These are phyloP conservation scores for Colletotrichum sp. DNA, from an alignment of 2,329 filamentous ascomycete genomes.

Conservation along the genomic window DNA sequence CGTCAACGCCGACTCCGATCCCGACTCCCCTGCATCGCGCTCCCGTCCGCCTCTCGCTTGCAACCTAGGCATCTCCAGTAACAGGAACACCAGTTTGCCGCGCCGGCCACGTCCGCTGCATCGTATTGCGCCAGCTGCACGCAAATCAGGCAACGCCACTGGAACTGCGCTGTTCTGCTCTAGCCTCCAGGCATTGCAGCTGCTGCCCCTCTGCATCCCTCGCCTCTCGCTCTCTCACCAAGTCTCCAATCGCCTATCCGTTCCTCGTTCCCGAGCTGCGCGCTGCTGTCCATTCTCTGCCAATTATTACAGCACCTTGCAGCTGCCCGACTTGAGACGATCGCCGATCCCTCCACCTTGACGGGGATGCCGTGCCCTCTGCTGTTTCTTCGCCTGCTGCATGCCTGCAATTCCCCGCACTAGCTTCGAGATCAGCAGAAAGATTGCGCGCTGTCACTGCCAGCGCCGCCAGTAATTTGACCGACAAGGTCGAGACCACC, in stretches of 20 bases:
- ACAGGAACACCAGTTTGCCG: not conserved
- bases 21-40: not conserved
- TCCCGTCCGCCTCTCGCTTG: not conserved
- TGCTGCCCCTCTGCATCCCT: not conserved
- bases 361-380: constrained; percentile 10
- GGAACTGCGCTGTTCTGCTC: not conserved
- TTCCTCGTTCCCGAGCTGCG: not conserved
- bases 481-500: not conserved
- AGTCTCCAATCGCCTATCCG: not conserved
- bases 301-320: not conserved
- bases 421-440: constrained; percentile 15
- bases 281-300: not conserved
- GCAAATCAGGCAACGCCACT: not conserved
- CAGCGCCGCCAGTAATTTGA: not conserved
- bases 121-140: not conserved
- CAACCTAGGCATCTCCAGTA: not conserved
- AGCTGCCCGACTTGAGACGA: constrained; percentile 11
- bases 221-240: not conserved
- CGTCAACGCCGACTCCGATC: not conserved
- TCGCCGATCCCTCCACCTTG: constrained; percentile 12
- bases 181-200: not conserved
- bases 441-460: constrained; percentile 2
- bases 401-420: constrained; percentile 19
- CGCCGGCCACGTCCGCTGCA: not conserved
- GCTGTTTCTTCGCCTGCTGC: constrained; percentile 1